These are phyloP conservation scores for Pythium chondricola DNA, from an alignment of 352 stramenopile genomes.

Conservation along the genomic window DNA sequence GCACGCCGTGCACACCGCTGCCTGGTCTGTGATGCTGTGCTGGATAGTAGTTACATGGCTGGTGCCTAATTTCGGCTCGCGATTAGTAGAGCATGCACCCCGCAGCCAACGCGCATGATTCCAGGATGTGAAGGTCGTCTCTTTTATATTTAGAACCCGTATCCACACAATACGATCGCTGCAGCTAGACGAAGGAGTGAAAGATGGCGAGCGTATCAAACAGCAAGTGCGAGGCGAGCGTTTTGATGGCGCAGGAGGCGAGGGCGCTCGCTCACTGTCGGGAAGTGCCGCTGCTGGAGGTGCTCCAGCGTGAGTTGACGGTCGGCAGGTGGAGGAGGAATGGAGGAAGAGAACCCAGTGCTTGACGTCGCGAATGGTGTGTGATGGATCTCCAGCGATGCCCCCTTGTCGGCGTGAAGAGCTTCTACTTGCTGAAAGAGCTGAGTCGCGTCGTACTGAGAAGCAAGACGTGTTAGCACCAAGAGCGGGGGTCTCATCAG, in stretches of 20 bases:
- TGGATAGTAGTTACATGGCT: too few relatives aligned
- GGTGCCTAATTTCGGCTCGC: too few relatives aligned
- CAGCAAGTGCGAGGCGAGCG: constrained; percentile 11
- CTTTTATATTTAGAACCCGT: too few relatives aligned
- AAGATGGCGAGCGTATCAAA: too few relatives aligned
- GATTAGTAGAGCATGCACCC: too few relatives aligned
- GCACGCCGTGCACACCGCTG: too few relatives aligned
- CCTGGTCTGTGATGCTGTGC: too few relatives aligned
- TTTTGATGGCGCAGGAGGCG: constrained; percentile 20
- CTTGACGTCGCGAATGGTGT: not conserved
- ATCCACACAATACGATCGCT: too few relatives aligned
- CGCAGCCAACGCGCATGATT: too few relatives aligned
- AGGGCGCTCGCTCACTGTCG: constrained; percentile 9
- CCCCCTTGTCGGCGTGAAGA: constrained; percentile 3
- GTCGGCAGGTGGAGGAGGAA: constrained; percentile 6
- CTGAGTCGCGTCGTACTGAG: constrained; percentile 22
- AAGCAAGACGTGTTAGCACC: not conserved
- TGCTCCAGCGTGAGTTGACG: constrained; percentile 13
- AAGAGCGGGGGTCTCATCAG: not conserved
- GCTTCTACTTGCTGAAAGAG: constrained; percentile 20
- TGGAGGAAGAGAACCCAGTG: not conserved
- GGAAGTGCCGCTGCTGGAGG: constrained; percentile 9
- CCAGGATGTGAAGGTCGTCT: too few relatives aligned
- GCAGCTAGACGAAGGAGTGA: too few relatives aligned
- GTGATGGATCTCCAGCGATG: not conserved